Evolutionary conservation across 2,329 filamentous ascomycete genomes (phyloP), one percentile per base, ranked within the genome.

Genomic region (Colletotrichum godetiae): DNA sequence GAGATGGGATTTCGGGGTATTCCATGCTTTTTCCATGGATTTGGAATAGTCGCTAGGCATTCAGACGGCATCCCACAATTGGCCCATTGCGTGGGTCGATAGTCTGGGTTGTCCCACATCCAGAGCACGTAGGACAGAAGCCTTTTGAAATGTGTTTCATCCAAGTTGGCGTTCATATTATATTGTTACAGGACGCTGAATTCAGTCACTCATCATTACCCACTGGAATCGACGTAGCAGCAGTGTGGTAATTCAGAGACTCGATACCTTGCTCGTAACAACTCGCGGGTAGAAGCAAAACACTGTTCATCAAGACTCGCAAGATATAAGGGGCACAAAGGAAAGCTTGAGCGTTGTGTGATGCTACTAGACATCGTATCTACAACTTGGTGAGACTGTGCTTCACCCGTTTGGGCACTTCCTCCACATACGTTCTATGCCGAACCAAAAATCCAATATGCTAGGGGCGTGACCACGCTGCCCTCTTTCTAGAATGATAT

Each of bases 401-500:
- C 56, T 70, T 57, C 55, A 60, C 35, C 60, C 67, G 22, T 49
- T 58, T 56, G 61, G 67, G 35, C 61, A 70, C 57, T 57, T 61
- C 46, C 27, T 56, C 24, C 33, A 46, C 42, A 71, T 65, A 31
- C 56, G 55, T 61, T 56, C 27, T 52, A 65, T 61, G 59, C 56
- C 52, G 46, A 53, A 22, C 31, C 53, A 56, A 61, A 73, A 58
- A 22, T 58, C 49, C 49, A 62, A 66, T 56, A 66, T 71, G 67
- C 61, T 61, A 5, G 46, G 42, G 58, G 33, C 13, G 22, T 56
- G 35, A 33, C 59, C 46, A 13, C 46, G 46, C 67, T 8, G 42
- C 64, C 33, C 61, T 66, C 49, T 70, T 70, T 66, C 60, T 57
- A 55, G 49, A 46, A 67, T 65, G 59, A 72, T 62, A 42, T 29